Conservation (phyloP, 73 alveolate species). For the Stentor coeruleus region DNA sequence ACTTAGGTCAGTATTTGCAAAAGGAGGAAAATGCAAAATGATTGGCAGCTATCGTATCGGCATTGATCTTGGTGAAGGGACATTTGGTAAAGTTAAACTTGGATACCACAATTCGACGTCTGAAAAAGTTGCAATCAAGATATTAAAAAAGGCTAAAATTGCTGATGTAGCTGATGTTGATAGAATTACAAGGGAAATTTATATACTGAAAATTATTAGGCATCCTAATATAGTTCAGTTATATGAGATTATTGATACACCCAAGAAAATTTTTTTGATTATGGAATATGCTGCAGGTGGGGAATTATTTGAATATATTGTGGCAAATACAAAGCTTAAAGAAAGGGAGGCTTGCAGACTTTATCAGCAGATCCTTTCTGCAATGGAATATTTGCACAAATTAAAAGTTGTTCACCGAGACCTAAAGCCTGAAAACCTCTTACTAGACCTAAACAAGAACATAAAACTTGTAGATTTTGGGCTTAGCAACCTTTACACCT, state of each 20-base stretch:
- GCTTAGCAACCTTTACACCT: conserved; percentile 49
- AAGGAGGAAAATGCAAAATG: too few relatives aligned
- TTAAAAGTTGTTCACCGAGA: conserved; percentile 78
- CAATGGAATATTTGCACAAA: conserved; percentile 73
- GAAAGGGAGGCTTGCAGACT: conserved; percentile 72
- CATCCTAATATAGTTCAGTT: conserved; percentile 80
- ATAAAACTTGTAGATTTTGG: conserved; percentile 70
- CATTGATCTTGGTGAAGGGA: conserved; percentile 80
- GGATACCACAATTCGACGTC: conserved; percentile 73
- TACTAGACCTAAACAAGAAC: conserved; percentile 54
- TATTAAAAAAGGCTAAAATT: conserved; percentile 43
- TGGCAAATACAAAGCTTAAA: conserved; percentile 54
- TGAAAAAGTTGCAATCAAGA: conserved; percentile 88
- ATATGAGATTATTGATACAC: conserved; percentile 78
- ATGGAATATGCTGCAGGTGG: conserved; percentile 91
- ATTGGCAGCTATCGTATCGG: conserved; percentile 56
- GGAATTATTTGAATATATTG: conserved; percentile 85
- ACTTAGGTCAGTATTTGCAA: too few relatives aligned
- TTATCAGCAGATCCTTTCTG: conserved; percentile 74
- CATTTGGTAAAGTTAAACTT: conserved; percentile 87
- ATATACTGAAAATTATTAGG: conserved; percentile 68
- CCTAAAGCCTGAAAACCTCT: conserved; percentile 84
- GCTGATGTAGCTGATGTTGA: conserved; percentile 49
- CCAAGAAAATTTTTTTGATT: conserved; percentile 64
- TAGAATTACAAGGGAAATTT: conserved; percentile 80